Conservation (phyloP, 495 filamentous ascomycete species). For the Podospora sp. region DNA sequence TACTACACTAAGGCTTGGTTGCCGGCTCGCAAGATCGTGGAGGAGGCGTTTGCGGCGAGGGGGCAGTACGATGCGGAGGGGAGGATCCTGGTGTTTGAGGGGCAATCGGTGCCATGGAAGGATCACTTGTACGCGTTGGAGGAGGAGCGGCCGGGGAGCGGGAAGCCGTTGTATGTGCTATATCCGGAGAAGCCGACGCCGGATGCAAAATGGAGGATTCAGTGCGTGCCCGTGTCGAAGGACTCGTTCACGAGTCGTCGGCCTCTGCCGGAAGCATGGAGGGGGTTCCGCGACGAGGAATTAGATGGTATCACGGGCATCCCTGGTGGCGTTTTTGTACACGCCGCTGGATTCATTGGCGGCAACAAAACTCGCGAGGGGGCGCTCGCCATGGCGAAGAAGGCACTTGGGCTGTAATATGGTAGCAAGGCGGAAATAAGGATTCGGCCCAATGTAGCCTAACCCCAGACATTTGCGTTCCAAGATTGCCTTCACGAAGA, state of each 20-base stretch:
- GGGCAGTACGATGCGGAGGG: conserved; percentile 69
- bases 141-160: conserved; percentile 52
- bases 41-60: conserved; percentile 67
- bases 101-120: conserved; percentile 84
- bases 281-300: conserved; percentile 82
- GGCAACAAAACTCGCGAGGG: conserved; percentile 90
- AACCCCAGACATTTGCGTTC: not conserved
- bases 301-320: conserved; percentile 74
- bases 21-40: conserved; percentile 79
- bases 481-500: not conserved
- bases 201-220: conserved; percentile 86
- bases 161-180: conserved; percentile 82
- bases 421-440: not conserved
- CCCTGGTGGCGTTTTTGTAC: conserved; percentile 83
- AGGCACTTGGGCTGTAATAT: conserved; percentile 50
- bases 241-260: conserved; percentile 89
- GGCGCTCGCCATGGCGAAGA: conserved; percentile 82
- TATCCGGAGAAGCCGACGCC: conserved; percentile 77
- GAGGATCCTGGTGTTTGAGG: conserved; percentile 76
- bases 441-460: not conserved
- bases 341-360: conserved; percentile 94
- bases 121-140: conserved; percentile 93
- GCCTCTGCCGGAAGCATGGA: conserved; percentile 86
- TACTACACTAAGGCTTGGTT: conserved; percentile 79
- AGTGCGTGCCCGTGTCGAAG: conserved; percentile 77